Conservation (phyloP, 2,329 filamentous ascomycete species). For the Thyridium curvatum region DNA sequence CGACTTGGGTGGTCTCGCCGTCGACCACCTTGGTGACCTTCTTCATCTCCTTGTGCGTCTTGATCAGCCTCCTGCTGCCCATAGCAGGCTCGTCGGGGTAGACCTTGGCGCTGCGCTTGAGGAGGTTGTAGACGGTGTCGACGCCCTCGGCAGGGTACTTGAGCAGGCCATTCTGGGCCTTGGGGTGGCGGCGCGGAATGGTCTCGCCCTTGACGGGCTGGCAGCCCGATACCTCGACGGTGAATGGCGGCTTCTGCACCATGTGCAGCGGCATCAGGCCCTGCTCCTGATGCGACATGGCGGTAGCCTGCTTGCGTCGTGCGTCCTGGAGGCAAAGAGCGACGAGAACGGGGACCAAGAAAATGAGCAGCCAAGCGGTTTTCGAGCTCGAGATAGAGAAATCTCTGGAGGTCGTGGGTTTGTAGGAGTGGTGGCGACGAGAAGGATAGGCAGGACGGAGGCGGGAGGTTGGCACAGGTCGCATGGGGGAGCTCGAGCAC, state of each 20-base stretch:
- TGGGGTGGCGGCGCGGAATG: slow-evolving; percentile 69
- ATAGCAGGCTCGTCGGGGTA: slow-evolving; percentile 60
- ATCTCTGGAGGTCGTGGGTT: too few relatives aligned
- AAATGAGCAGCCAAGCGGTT: too few relatives aligned
- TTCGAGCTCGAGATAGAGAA: too few relatives aligned
- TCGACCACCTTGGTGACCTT: slow-evolving; percentile 86
- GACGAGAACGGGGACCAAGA: too few relatives aligned
- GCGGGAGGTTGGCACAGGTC: too few relatives aligned
- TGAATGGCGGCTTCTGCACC: slow-evolving; percentile 67
- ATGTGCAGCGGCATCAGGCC: slow-evolving; percentile 47
- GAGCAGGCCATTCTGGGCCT: slow-evolving; percentile 64
- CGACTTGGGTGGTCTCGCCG: slow-evolving; percentile 70
- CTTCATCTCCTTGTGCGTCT: slow-evolving; percentile 77
- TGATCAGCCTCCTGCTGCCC: slow-evolving; percentile 67
- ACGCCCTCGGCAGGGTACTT: slow-evolving; percentile 63
- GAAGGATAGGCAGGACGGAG: too few relatives aligned
- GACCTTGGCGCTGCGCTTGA: slow-evolving; percentile 59
- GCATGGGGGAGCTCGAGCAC: too few relatives aligned
- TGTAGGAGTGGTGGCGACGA: too few relatives aligned
- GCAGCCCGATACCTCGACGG: slow-evolving; percentile 63
- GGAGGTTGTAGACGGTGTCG: slow-evolving; percentile 72
- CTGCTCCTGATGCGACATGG: slow-evolving; percentile 28
- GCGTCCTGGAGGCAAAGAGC: too few relatives aligned
- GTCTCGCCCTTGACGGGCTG: slow-evolving; percentile 74
- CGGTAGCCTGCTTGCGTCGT: slow-evolving; percentile 1